phyloP scores from a whole-genome alignment of 768 basidiomycete genomes.

The Suillus lakei region DNA sequence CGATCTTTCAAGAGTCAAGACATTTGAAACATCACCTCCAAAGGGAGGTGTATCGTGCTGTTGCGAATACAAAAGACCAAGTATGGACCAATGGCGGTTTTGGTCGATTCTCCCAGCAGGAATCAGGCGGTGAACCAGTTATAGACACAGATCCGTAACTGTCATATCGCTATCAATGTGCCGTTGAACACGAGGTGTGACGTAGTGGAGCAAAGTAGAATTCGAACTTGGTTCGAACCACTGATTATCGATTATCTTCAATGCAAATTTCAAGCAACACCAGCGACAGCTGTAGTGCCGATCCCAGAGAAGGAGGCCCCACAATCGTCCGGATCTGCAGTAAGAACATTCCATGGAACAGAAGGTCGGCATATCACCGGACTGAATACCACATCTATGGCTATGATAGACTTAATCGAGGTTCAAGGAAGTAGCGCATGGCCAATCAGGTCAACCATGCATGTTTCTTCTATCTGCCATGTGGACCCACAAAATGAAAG shows the following conservation, averaged over 20 bases:
- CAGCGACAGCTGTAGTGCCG: too few relatives aligned
- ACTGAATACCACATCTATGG: background rate
- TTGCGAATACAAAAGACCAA: background rate
- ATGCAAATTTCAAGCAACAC: background rate
- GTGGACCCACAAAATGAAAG: background rate
- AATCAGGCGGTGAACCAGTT: background rate
- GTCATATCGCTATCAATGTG: background rate
- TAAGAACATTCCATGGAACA: background rate
- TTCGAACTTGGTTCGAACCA: background rate
- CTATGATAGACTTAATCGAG: background rate
- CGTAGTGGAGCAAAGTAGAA: background rate
- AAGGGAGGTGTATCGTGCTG: too few relatives aligned
- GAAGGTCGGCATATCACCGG: background rate
- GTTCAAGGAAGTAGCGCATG: background rate
- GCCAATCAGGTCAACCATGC: background rate
- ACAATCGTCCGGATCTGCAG: background rate
- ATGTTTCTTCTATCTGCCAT: background rate
- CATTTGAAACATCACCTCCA: background rate
- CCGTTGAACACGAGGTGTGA: background rate
- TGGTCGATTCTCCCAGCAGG: background rate
- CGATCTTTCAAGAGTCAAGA: too few relatives aligned
- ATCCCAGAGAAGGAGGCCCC: too few relatives aligned
- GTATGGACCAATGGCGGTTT: background rate
- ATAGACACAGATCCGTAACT: background rate
- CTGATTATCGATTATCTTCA: background rate